Percentiles rank a stretch among this genome's conserved stretches.
Conservation (phyloP, 1,284 basidiomycete species). For the Cutaneotrichosporon sp. region DNA sequence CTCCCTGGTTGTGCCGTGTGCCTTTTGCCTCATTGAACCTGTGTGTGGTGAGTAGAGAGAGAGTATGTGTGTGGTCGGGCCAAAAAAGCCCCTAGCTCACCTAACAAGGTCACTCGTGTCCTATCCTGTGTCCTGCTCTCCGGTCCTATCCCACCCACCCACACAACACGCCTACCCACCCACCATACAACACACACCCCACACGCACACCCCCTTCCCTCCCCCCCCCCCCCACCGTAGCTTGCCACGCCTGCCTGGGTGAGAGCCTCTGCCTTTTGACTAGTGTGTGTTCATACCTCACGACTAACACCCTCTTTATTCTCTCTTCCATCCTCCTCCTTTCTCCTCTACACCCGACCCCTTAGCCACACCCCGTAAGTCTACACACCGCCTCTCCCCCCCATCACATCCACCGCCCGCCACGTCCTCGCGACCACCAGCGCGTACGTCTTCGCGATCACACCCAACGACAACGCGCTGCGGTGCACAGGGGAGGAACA, state of each 20-base stretch:
- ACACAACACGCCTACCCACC: neutral
- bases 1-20: no score
- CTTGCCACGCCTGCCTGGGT: no score
- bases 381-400: constrained; percentile 6
- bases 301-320: constrained; percentile 1
- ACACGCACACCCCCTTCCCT: neutral
- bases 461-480: no score
- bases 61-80: no score
- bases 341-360: constrained; percentile 1
- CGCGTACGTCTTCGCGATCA: neutral
- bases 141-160: neutral
- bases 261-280: constrained; percentile 4
- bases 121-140: no score
- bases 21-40: no score
- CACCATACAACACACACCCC: neutral
- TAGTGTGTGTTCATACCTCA: neutral
- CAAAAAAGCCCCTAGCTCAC: no score
- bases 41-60: no score
- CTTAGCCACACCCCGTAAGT: constrained; percentile 11
- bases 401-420: neutral
- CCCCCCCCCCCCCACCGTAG: neutral
- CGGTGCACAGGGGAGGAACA: no score
- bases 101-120: no score
- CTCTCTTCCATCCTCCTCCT: constrained; percentile 11
- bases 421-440: neutral